phyloP scores from a whole-genome alignment of 345 rosid species.

The Citrus sp. region DNA sequence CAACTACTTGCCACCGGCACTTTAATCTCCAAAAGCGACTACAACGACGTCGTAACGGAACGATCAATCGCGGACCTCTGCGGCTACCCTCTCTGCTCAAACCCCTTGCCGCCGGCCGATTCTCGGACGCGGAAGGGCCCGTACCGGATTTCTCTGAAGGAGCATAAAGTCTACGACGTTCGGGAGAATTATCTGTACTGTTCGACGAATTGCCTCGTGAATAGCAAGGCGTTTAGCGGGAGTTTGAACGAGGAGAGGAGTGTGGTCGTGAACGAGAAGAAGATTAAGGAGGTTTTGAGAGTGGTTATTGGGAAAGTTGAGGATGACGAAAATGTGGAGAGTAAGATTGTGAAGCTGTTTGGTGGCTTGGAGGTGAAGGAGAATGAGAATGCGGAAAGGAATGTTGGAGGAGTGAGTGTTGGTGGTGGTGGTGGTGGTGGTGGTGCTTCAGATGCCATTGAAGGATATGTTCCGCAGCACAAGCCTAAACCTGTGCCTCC shows the following conservation, averaged over 20 bases:
- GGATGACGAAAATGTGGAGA: constrained; percentile 9
- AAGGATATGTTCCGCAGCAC: constrained; percentile 74
- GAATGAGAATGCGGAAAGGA: constrained; percentile 48
- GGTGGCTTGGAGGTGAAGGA: constrained; percentile 24
- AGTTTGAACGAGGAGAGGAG: constrained; percentile 56
- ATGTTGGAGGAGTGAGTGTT: constrained; percentile 20
- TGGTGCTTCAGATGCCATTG: constrained; percentile 80
- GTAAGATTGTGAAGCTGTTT: not conserved
- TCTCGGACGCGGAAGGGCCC: constrained; percentile 48
- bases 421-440: too few relatives aligned
- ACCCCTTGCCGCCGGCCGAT: constrained; percentile 45
- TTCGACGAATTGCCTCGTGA: constrained; percentile 55
- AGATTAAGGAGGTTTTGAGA: constrained; percentile 43
- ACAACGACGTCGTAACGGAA: constrained; percentile 71
- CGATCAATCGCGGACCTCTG: constrained; percentile 56
- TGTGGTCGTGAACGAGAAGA: constrained; percentile 35
- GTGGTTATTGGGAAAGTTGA: constrained; percentile 35
- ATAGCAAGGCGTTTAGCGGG: constrained; percentile 48
- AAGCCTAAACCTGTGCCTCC: not conserved
- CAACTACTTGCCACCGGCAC: constrained; percentile 63
- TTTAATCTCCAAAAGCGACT: constrained; percentile 58
- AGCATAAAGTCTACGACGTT: constrained; percentile 66
- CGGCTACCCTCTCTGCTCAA: constrained; percentile 70
- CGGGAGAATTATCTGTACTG: constrained; percentile 63
- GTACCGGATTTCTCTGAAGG: constrained; percentile 63